Percentiles rank a stretch among this genome's conserved stretches.
phyloP scores from a whole-genome alignment of 257 asterid genomes.

The Plectranthus barbatus region DNA sequence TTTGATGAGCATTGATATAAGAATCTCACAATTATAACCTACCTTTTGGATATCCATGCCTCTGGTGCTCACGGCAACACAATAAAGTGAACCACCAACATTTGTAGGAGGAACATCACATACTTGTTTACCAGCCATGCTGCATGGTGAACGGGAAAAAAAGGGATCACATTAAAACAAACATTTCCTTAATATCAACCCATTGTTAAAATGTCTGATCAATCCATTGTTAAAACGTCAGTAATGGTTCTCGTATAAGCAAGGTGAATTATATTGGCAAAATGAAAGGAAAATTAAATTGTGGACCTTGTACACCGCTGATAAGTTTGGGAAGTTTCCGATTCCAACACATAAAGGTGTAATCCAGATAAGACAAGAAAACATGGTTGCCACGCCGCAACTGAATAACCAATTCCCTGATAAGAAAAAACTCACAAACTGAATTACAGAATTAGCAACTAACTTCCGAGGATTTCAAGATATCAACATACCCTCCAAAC shows the following conservation, averaged over 20 bases:
- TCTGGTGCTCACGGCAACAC: constrained; percentile 85
- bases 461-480: constrained; percentile 8
- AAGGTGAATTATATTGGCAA: not conserved
- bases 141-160: constrained; percentile 22
- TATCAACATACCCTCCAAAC: constrained; percentile 76
- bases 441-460: constrained; percentile 1
- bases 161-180: not conserved
- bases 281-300: constrained; percentile 7
- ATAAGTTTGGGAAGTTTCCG: constrained; percentile 73
- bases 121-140: constrained; percentile 96
- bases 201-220: not conserved
- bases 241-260: not conserved
- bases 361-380: constrained; percentile 80
- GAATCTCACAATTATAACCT: constrained; percentile 18
- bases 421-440: constrained; percentile 22
- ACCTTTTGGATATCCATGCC: constrained; percentile 94
- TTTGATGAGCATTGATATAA: not conserved
- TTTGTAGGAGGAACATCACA: constrained; percentile 81
- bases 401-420: constrained; percentile 97
- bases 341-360: constrained; percentile 80
- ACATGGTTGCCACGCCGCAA: constrained; percentile 97
- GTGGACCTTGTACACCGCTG: constrained; percentile 86
- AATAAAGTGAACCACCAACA: constrained; percentile 75
- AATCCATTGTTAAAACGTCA: constrained; percentile 3
- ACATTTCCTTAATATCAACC: not conserved